A percentile compares a stretch with the other conserved stretches of the same genome.
phyloP scores from a whole-genome alignment of 176 grass and related monocot genomes.

The Musa beccarii region DNA sequence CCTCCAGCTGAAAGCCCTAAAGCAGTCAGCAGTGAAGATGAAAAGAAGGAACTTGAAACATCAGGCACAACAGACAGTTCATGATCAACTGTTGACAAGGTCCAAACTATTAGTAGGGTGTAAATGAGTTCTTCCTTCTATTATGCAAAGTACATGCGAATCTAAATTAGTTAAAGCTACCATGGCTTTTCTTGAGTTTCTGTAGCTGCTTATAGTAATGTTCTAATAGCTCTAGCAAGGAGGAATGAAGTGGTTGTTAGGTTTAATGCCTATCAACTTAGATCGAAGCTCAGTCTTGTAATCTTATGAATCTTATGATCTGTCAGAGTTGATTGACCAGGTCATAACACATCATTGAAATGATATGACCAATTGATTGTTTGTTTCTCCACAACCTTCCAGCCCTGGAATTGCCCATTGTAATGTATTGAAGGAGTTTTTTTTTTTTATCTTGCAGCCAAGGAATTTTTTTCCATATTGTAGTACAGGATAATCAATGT shows the following conservation, averaged over 20 bases:
- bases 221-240: background rate
- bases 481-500: too few species aligned
- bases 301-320: too few species aligned
- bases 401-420: too few species aligned
- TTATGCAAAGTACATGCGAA: background rate
- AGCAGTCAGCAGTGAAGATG: constrained; percentile 23
- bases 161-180: background rate
- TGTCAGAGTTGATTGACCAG: too few species aligned
- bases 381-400: too few species aligned
- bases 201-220: background rate
- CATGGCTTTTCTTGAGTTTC: background rate
- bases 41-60: constrained; percentile 39
- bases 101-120: background rate
- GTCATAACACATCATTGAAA: too few species aligned
- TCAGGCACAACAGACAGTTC: constrained; percentile 50
- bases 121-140: background rate
- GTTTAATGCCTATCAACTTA: too few species aligned
- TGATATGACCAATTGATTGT: too few species aligned
- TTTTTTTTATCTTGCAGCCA: too few species aligned
- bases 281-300: too few species aligned
- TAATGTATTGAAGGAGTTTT: too few species aligned
- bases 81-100: constrained; percentile 21
- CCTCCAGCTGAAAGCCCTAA: constrained; percentile 30
- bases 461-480: too few species aligned
- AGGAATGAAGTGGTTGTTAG: background rate